Conservation (phyloP, 225 moss, liverwort and hornwort species). For the Bryum argenteum region DNA sequence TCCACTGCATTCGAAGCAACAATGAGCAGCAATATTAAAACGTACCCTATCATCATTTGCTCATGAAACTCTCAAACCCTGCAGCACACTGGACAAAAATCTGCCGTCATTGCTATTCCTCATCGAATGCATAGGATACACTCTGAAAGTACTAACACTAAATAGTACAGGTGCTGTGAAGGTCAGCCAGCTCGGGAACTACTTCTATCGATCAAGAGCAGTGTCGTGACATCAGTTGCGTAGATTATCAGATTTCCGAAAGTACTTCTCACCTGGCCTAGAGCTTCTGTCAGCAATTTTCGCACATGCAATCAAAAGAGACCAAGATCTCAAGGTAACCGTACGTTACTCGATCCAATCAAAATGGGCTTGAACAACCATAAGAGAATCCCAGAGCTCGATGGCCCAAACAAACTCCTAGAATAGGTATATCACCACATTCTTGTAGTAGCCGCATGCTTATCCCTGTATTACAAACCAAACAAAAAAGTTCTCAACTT, state of each 20-base stretch:
- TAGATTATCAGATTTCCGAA: constrained; percentile 14
- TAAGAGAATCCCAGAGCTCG: too few species aligned
- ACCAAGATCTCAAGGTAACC: constrained; percentile 22
- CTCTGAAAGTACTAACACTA: background rate
- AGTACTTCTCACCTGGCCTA: constrained; percentile 26
- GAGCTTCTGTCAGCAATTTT: constrained; percentile 24
- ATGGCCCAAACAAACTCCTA: constrained; percentile 97
- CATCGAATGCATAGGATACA: background rate
- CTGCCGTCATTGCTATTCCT: constrained; percentile 27
- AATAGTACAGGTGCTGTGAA: background rate
- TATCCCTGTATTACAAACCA: constrained; percentile 63
- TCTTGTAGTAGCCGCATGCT: constrained; percentile 79
- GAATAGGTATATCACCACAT: constrained; percentile 85
- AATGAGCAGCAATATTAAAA: constrained; percentile 25
- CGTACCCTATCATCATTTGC: constrained; percentile 41
- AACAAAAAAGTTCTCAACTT: too few species aligned
- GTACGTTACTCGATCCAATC: constrained; percentile 21
- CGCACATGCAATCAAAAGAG: background rate
- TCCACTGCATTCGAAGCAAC: constrained; percentile 36
- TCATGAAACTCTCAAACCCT: background rate
- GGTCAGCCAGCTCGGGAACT: background rate
- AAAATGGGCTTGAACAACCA: too few species aligned
- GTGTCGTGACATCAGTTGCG: constrained; percentile 4
- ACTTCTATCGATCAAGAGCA: constrained; percentile 26
- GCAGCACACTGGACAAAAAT: constrained; percentile 22